These are phyloP conservation scores for Solanum tacnaense DNA, from an alignment of 257 asterid genomes.

Conservation along the genomic window DNA sequence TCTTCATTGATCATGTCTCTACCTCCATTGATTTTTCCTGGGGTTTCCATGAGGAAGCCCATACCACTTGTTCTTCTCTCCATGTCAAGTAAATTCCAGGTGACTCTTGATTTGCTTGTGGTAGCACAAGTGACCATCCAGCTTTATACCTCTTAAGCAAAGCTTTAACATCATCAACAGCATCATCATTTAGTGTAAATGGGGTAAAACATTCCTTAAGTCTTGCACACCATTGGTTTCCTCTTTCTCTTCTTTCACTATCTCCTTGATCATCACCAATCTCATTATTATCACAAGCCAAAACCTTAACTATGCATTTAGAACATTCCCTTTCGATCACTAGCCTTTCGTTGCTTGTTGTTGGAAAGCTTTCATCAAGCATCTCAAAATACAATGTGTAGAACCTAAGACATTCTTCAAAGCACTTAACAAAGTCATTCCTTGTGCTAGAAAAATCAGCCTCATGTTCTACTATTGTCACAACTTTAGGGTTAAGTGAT, in stretches of 20 bases:
- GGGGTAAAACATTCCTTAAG: constrained; percentile 36
- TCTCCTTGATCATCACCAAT: constrained; percentile 8
- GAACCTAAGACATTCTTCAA: constrained; percentile 76
- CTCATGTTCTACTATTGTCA: constrained; percentile 72
- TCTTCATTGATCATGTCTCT: neutral
- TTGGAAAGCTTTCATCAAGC: constrained; percentile 59
- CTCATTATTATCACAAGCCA: constrained; percentile 50
- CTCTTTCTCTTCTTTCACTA: constrained; percentile 61
- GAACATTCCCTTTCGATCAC: constrained; percentile 75
- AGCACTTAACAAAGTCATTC: constrained; percentile 41
- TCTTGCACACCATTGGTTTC: constrained; percentile 59
- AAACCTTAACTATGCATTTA: constrained; percentile 61
- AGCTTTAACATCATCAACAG: constrained; percentile 63
- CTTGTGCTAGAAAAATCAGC: constrained; percentile 50
- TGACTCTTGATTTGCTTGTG: constrained; percentile 16
- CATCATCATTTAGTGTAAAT: constrained; percentile 50
- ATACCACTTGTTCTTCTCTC: constrained; percentile 76
- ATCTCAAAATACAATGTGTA: constrained; percentile 59
- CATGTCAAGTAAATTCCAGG: constrained; percentile 59
- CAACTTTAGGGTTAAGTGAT: constrained; percentile 44
- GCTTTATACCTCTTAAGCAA: constrained; percentile 56
- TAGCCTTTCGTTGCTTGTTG: constrained; percentile 69
- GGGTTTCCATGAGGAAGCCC: constrained; percentile 93
- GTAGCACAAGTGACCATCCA: constrained; percentile 57
- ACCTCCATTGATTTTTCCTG: neutral